Percentiles rank a stretch among this genome's conserved stretches.
These are phyloP conservation scores for Wickerhamiella qilinensis DNA, from an alignment of 805 yeast species.

Conservation along the genomic window DNA sequence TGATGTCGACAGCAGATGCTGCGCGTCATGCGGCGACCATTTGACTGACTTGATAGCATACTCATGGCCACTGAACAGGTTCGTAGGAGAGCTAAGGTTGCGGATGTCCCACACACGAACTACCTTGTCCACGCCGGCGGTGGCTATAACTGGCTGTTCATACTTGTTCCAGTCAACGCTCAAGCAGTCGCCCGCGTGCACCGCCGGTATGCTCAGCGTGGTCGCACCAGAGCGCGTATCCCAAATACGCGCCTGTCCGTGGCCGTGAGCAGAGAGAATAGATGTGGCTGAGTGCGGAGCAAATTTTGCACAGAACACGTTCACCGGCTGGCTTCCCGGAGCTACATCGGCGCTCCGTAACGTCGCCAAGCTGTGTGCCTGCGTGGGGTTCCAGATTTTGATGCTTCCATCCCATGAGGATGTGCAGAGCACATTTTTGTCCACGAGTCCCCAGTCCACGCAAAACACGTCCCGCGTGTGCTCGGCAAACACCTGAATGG, in stretches of 20 bases:
- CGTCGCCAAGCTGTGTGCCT: conserved; percentile 6
- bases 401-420: conserved; percentile 89
- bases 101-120: conserved; percentile 81
- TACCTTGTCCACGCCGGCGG: conserved; percentile 83
- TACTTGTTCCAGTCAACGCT: conserved; percentile 86
- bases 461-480: conserved; percentile 64
- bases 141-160: conserved; percentile 58
- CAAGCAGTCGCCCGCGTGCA: conserved; percentile 65
- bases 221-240: conserved; percentile 41
- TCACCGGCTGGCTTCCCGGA: background rate
- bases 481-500: conserved; percentile 30
- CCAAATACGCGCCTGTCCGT: conserved; percentile 65
- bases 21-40: conserved; percentile 82
- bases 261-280: conserved; percentile 55
- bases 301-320: conserved; percentile 58
- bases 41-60: conserved; percentile 67
- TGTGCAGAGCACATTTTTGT: conserved; percentile 52
- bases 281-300: conserved; percentile 72
- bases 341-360: background rate
- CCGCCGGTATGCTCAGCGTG: conserved; percentile 47
- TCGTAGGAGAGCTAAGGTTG: conserved; percentile 51
- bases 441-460: conserved; percentile 57
- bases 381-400: conserved; percentile 28
- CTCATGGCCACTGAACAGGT: conserved; percentile 74
- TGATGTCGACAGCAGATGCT: conserved; percentile 55